A percentile compares a stretch with the other conserved stretches of the same genome.
These are phyloP conservation scores for Yamadazyma trypodendri DNA, from an alignment of 1,139 yeast genomes.

Conservation along the genomic window DNA sequence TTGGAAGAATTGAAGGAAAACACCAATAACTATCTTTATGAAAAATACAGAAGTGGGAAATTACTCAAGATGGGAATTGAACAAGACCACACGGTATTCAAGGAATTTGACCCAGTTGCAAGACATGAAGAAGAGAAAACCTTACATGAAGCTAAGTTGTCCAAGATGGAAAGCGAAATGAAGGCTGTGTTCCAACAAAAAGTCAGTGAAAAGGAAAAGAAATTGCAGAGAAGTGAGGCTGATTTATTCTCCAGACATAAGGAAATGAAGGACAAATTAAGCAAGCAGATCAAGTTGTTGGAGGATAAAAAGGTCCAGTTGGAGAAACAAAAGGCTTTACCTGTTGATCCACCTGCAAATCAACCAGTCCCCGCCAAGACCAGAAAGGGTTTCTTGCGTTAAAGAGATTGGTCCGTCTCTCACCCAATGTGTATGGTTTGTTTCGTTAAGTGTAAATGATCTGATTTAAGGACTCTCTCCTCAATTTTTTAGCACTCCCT, in stretches of 20 bases:
- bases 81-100: conserved; percentile 89
- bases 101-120: conserved; percentile 89
- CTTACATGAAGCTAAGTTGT: conserved; percentile 88
- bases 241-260: conserved; percentile 94
- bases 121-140: conserved; percentile 94
- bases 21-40: conserved; percentile 77
- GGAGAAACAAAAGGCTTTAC: conserved; percentile 64
- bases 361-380: conserved; percentile 49
- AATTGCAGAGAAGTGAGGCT: conserved; percentile 94
- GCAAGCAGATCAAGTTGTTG: conserved; percentile 81
- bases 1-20: conserved; percentile 92
- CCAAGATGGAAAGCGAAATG: conserved; percentile 96
- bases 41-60: conserved; percentile 85
- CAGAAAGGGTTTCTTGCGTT: conserved; percentile 57
- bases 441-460: too few relatives aligned
- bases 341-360: conserved; percentile 52
- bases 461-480: too few relatives aligned
- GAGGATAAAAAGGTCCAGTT: conserved; percentile 89
- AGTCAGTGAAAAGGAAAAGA: conserved; percentile 95
- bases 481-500: too few relatives aligned
- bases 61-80: conserved; percentile 79
- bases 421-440: not conserved
- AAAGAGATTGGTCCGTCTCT: conserved; percentile 6
- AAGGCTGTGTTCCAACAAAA: conserved; percentile 95
- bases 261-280: conserved; percentile 93